Percentiles rank a stretch among this genome's conserved stretches.
Evolutionary conservation across 164 flowering plant genomes (phyloP).

Genomic region (Tetracentron sinense): DNA sequence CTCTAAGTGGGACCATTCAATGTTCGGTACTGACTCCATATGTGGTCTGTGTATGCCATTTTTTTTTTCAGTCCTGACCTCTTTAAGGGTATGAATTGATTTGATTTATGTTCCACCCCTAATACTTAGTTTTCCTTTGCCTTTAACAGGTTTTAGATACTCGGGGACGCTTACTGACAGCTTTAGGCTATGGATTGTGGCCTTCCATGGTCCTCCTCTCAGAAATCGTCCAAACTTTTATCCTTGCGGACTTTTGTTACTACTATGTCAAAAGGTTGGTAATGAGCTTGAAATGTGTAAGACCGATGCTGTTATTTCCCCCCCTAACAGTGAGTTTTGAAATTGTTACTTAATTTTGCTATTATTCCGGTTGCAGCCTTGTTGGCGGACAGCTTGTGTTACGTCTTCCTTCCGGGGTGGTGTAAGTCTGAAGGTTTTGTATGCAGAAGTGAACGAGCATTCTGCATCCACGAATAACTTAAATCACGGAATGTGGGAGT

Average conservation of each 20-base stretch:
- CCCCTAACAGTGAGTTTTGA: not conserved
- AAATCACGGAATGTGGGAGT: constrained; percentile 4
- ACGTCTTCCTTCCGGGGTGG: constrained; percentile 95
- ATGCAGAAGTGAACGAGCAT: constrained; percentile 5
- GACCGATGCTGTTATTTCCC: not conserved
- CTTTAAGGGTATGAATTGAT: not conserved
- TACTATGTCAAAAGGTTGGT: constrained; percentile 54
- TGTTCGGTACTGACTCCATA: no score
- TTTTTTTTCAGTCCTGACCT: not conserved
- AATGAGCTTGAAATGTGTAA: not conserved
- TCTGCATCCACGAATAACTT: constrained; percentile 3
- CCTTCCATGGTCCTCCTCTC: no score
- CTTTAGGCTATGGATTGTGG: no score
- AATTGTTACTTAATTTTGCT: no score
- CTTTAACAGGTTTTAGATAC: constrained; percentile 71
- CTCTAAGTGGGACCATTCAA: no score
- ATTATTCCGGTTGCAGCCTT: constrained; percentile 47
- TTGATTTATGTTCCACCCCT: not conserved
- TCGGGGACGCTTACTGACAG: constrained; percentile 26
- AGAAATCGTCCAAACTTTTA: no score
- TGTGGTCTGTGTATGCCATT: no score
- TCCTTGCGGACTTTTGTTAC: no score
- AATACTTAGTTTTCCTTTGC: constrained; percentile 4
- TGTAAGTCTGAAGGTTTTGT: constrained; percentile 31
- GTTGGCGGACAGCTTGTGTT: constrained; percentile 93